Evolutionary conservation across 2,329 filamentous ascomycete genomes (phyloP), one percentile per base, ranked within the genome.

Genomic region (Colletotrichum limetticola): DNA sequence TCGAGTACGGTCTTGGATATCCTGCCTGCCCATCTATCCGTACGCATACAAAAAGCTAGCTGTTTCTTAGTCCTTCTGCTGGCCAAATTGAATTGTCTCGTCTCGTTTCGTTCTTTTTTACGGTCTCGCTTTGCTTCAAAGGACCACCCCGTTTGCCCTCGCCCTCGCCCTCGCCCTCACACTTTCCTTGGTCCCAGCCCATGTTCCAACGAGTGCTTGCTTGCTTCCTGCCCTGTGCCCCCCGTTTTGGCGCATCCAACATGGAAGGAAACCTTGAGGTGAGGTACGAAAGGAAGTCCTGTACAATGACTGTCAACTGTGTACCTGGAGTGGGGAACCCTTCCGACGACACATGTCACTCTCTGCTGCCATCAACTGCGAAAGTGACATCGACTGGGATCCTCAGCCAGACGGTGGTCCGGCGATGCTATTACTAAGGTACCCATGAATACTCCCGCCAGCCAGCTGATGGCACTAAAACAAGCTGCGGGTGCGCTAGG

Each of bases 391-490:
- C 60, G 28, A 8, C 2, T 11, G 16, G 19, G 56, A 24, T 28
- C 37, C 12, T 30, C 35, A 30, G 12, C 37, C 37, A 19, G 49
- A 58, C 9, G 22, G 22, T 30, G 60, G 76, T 71, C 76, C 42
- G 42, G 42, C 16, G 37, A 42, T 19, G 37, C 5, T 16, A 7
- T 42, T 42, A 14, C 37, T 16, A 52, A 49, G 42, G 42, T 49
- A 49, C 42, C 42, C 42, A 49, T 19, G 16, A 49, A 19, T 49
- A n/a, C 42, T 73, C 49, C 71, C 72, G 73, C 76, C 74, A 77
- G 76, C 42, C 71, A 74, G 75, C 70, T 75, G 73, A 77, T 70
- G 66, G 61, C 69, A 72, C 76, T 76, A 76, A 72, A 68, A 42
- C 52, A 37, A 68, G 64, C 42, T 59, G 66, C 70, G 55, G 66